phyloP scores from a whole-genome alignment of 306 rosid species.

The Coriaria nepalensis region DNA sequence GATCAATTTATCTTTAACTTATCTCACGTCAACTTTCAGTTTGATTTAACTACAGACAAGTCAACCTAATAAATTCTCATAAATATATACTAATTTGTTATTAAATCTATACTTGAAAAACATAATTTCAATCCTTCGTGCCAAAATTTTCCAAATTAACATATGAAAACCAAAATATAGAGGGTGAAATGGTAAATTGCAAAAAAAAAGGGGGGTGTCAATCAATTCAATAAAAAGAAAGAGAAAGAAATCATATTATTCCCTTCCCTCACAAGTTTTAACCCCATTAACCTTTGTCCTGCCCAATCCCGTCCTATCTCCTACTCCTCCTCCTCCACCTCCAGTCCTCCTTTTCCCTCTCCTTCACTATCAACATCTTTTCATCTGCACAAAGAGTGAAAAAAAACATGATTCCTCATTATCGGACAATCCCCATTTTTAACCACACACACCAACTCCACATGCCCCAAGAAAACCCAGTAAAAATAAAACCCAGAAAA shows the following conservation, averaged over 20 bases:
- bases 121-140: too few relatives aligned
- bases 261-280: constrained; percentile 14
- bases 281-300: constrained; percentile 23
- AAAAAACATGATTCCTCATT: constrained; percentile 16
- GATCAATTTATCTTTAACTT: too few relatives aligned
- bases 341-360: too few relatives aligned
- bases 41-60: too few relatives aligned
- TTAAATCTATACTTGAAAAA: too few relatives aligned
- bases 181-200: constrained; percentile 36
- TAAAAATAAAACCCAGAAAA: too few relatives aligned
- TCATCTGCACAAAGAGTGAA: constrained; percentile 42
- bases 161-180: too few relatives aligned
- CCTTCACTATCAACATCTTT: constrained; percentile 36
- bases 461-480: too few relatives aligned
- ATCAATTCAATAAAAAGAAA: constrained; percentile 40
- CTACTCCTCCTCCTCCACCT: too few relatives aligned
- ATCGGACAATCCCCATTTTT: constrained; percentile 14
- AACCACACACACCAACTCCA: not conserved
- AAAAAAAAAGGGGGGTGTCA: constrained; percentile 31
- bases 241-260: constrained; percentile 47
- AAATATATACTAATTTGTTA: too few relatives aligned
- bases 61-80: too few relatives aligned
- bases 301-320: constrained; percentile 64
- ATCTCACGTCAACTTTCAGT: too few relatives aligned
- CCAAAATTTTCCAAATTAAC: not conserved